Evolutionary conservation across 371 early-diverging fungal genomes (phyloP), one percentile per base, ranked within the genome.

Genomic region (Cokeromyces recurvatus): DNA sequence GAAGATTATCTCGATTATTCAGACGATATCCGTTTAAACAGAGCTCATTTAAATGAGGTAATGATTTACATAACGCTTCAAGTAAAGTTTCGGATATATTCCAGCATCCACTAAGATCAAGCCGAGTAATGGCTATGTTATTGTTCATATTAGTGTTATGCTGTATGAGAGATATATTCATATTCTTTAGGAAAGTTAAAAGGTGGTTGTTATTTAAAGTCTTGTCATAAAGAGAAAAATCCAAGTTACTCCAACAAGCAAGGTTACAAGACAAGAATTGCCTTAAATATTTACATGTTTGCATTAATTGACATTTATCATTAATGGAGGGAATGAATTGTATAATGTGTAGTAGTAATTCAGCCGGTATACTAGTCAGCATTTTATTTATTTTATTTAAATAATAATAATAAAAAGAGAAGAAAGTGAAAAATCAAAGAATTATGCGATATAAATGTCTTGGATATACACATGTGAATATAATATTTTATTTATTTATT

Each of bases 31-130:
- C 48, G 36, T 66, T 64, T 29, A 72, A 34, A 17, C 39, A 31
- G 2, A 72, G 31, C 22, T 40, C 36, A 2, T 21, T 45, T 11
- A 72, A 32, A 10, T 39, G 25, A 4, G 57, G 53, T n/a, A 69
- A 41, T 1, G 64, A 56, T 12, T 49, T 43, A 12, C 53, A 55
- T 16, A 73, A 35, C 16, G 55, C 53, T 12, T 44, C 34, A 2
- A 66, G 25, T 25, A 64, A 48, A 7, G 59, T 62, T 11, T 59
- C 48, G 8, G 57, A 64, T 31, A 73, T 15, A 4, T 43, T 46
- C 47, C 53, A 53, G 31, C 73, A 73, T 1, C 73, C 67, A 32
- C 69, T 68, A 4, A 73, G 16, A 41, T 73, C 59, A 42, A 45
- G 37, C 20, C 43, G 25, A 1, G 38, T 23, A 22, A 51, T 44